Percentiles rank a stretch among this genome's conserved stretches.
Evolutionary conservation across 345 rosid genomes (phyloP).

Genomic region (Stellera chamaejasme): DNA sequence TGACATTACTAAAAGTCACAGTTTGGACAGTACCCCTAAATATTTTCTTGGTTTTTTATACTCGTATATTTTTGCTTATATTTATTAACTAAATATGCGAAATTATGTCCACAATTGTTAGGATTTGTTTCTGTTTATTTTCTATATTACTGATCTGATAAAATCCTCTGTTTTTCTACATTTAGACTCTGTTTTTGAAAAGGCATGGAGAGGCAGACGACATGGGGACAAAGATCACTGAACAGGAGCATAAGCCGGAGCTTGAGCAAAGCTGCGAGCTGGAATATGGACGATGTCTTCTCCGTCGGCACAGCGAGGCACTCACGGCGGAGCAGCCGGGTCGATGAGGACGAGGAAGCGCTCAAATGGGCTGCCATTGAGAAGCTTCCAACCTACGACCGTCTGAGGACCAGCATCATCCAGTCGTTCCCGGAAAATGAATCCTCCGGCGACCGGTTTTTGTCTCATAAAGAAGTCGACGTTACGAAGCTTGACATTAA

Average conservation of each 20-base stretch:
- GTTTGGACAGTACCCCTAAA: no score
- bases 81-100: no score
- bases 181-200: no score
- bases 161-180: no score
- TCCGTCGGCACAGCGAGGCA: constrained; percentile 29
- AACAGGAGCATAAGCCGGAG: constrained; percentile 43
- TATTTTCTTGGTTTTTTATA: no score
- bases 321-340: constrained; percentile 40
- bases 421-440: constrained; percentile 37
- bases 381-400: constrained; percentile 73
- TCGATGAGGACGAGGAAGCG: constrained; percentile 81
- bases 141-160: no score
- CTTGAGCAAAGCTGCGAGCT: constrained; percentile 47
- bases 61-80: no score
- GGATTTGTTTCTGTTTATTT: no score
- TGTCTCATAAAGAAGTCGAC: constrained; percentile 48
- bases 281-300: constrained; percentile 61
- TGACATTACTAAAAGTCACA: no score
- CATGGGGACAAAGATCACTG: constrained; percentile 19
- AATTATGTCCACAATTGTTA: no score
- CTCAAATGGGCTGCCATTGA: constrained; percentile 97
- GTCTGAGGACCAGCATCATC: constrained; percentile 71
- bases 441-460: constrained; percentile 17
- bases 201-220: constrained; percentile 15
- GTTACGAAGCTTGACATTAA: constrained; percentile 59